phyloP scores from a whole-genome alignment of 2,329 filamentous ascomycete species.

The Neofusicoccum sp. region DNA sequence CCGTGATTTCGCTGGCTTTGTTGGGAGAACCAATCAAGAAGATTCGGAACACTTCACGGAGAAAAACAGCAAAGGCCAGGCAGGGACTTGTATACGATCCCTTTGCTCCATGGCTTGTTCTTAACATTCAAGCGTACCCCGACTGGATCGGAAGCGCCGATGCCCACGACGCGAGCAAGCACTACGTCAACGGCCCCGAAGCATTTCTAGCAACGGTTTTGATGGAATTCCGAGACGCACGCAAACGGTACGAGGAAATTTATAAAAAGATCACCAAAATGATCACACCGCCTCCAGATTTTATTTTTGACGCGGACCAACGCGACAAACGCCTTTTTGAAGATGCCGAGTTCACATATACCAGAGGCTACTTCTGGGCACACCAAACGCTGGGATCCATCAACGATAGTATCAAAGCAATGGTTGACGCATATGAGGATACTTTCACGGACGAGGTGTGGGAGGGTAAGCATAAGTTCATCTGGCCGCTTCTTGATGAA shows the following conservation, averaged over 20 bases:
- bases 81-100: constrained; percentile 58
- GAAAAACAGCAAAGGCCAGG: constrained; percentile 41
- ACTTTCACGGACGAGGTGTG: constrained; percentile 60
- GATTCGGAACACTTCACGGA: constrained; percentile 50
- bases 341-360: constrained; percentile 60
- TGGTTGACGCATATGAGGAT: constrained; percentile 56
- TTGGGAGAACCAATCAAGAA: constrained; percentile 52
- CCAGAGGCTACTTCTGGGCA: constrained; percentile 62
- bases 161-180: constrained; percentile 54
- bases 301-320: constrained; percentile 58
- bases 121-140: constrained; percentile 59
- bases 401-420: constrained; percentile 59
- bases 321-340: constrained; percentile 61
- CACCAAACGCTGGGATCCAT: constrained; percentile 61
- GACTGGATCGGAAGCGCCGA: constrained; percentile 59
- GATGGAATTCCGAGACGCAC: constrained; percentile 60
- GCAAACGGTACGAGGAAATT: constrained; percentile 57
- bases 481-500: constrained; percentile 56
- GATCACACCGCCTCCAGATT: constrained; percentile 58
- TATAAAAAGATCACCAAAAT: constrained; percentile 58
- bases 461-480: constrained; percentile 53
- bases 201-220: constrained; percentile 60
- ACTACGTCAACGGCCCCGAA: constrained; percentile 60
- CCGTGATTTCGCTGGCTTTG: constrained; percentile 58
- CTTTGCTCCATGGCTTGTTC: constrained; percentile 60